Evolutionary conservation across 179 eudicot species (phyloP).

Genomic region (Silene coronaria): DNA sequence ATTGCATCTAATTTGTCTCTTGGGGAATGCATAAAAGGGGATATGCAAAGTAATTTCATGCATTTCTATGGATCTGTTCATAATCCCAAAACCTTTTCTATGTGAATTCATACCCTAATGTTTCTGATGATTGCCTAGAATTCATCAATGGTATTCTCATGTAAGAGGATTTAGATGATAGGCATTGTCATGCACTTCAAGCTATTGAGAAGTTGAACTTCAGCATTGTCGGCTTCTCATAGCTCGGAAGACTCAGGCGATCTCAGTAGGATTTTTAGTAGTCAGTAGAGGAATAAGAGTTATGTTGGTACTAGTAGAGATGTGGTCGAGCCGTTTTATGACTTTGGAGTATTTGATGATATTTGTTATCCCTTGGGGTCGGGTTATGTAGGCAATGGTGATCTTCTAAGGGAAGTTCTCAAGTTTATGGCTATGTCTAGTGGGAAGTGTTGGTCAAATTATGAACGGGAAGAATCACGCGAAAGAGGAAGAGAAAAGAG

Average conservation of each 20-base stretch:
- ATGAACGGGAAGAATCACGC: not conserved
- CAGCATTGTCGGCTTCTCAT: conserved; percentile 16
- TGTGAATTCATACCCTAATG: conserved; percentile 17
- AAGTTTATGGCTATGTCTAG: conserved; percentile 7
- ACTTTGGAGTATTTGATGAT: no score
- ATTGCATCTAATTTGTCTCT: no score
- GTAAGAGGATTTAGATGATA: conserved; percentile 42
- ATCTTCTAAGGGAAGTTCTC: not conserved
- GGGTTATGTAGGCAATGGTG: conserved; percentile 3
- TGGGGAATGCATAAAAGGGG: no score
- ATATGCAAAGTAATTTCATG: no score
- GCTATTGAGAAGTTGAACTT: conserved; percentile 53
- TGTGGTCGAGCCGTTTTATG: conserved; percentile 16
- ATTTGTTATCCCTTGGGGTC: not conserved
- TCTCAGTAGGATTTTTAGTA: not conserved
- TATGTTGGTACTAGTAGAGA: not conserved
- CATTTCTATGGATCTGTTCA: no score
- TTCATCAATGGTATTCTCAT: conserved; percentile 49
- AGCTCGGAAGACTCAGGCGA: conserved; percentile 16
- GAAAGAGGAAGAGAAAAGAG: conserved; percentile 21
- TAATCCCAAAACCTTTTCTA: no score
- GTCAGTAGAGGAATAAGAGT: not conserved
- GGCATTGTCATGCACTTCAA: conserved; percentile 38
- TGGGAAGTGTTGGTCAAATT: no score
- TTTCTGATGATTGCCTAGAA: conserved; percentile 38